Evolutionary conservation across 1,284 basidiomycete genomes (phyloP).

Genomic region (Leccinum angustisporum): DNA sequence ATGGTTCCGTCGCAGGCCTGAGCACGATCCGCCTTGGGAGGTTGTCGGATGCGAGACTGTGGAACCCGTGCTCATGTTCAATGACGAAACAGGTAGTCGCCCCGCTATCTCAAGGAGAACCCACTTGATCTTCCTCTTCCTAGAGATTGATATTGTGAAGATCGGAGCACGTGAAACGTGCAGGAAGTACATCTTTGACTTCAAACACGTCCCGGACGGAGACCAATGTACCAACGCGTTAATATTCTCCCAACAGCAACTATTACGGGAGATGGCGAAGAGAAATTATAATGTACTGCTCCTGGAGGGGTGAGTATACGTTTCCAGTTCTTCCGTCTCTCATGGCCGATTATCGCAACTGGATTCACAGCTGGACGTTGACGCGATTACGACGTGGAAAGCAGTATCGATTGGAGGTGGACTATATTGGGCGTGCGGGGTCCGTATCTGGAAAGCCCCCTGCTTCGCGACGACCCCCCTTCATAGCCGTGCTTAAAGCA

Average conservation of each 20-base stretch:
- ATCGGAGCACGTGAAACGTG: slow-evolving; percentile 52
- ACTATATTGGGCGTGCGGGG: slow-evolving; percentile 67
- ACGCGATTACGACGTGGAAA: slow-evolving; percentile 64
- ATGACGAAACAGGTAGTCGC: slow-evolving; percentile 55
- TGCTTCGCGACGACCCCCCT: slow-evolving; percentile 55
- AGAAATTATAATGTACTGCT: slow-evolving; percentile 64
- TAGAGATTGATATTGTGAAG: slow-evolving; percentile 61
- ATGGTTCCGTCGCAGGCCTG: slow-evolving; percentile 45
- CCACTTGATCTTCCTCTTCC: slow-evolving; percentile 9
- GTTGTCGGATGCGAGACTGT: slow-evolving; percentile 66
- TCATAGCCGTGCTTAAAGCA: slow-evolving; percentile 56
- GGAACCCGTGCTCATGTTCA: slow-evolving; percentile 59
- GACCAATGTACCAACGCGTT: slow-evolving; percentile 52
- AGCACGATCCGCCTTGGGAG: slow-evolving; percentile 65
- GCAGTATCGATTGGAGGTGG: slow-evolving; percentile 61
- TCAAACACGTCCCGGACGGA: slow-evolving; percentile 41
- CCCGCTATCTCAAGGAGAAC: slow-evolving; percentile 10
- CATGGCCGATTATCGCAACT: slow-evolving; percentile 10
- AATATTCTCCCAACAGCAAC: slow-evolving; percentile 60
- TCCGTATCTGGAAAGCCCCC: slow-evolving; percentile 48
- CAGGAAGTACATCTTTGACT: slow-evolving; percentile 65
- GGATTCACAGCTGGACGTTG: slow-evolving; percentile 57
- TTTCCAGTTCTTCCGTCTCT: slow-evolving; percentile 5
- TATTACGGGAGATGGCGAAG: slow-evolving; percentile 55
- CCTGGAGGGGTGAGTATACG: slow-evolving; percentile 57